Percentiles rank a stretch among this genome's conserved stretches.
Evolutionary conservation across 2,329 filamentous ascomycete genomes (phyloP).

Genomic region (Scytalidium lignicola): DNA sequence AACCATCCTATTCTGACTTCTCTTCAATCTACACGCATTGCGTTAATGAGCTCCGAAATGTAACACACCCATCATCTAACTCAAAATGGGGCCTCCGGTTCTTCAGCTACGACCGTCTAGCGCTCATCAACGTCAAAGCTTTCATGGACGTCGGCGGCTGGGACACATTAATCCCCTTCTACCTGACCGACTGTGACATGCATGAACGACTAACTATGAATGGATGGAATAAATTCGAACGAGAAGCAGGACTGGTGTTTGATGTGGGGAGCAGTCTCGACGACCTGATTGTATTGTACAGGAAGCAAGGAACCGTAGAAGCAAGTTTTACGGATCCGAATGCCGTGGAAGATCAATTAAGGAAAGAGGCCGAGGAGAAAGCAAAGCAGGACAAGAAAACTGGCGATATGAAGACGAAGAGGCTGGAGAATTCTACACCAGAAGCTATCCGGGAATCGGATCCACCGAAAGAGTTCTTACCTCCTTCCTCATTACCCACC

Average conservation of each 20-base stretch:
- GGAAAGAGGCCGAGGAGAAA: slow-evolving; percentile 3
- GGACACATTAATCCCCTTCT: slow-evolving; percentile 55
- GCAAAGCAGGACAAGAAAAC: slow-evolving; percentile 7
- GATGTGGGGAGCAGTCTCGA: slow-evolving; percentile 41
- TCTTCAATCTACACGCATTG: slow-evolving; percentile 14
- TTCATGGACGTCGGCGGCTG: slow-evolving; percentile 44
- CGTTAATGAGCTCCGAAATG: slow-evolving; percentile 3
- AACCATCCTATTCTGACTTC: slow-evolving; percentile 11
- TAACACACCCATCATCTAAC: neutral
- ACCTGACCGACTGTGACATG: slow-evolving; percentile 53
- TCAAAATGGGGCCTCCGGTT: slow-evolving; percentile 45
- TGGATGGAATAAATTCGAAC: slow-evolving; percentile 36
- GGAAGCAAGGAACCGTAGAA: slow-evolving; percentile 31
- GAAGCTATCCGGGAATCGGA: neutral
- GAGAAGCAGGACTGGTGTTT: slow-evolving; percentile 36
- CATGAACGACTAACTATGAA: slow-evolving; percentile 43
- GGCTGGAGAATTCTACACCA: neutral
- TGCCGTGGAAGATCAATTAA: slow-evolving; percentile 17
- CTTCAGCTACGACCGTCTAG: slow-evolving; percentile 54
- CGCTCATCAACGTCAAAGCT: slow-evolving; percentile 49
- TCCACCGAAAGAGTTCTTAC: neutral
- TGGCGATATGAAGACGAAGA: slow-evolving; percentile 4
- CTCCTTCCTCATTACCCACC: neutral
- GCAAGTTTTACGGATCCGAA: slow-evolving; percentile 28
- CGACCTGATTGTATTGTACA: slow-evolving; percentile 41